Evolutionary conservation across 345 rosid species (phyloP).

Genomic region (Cochlearia excelsa): DNA sequence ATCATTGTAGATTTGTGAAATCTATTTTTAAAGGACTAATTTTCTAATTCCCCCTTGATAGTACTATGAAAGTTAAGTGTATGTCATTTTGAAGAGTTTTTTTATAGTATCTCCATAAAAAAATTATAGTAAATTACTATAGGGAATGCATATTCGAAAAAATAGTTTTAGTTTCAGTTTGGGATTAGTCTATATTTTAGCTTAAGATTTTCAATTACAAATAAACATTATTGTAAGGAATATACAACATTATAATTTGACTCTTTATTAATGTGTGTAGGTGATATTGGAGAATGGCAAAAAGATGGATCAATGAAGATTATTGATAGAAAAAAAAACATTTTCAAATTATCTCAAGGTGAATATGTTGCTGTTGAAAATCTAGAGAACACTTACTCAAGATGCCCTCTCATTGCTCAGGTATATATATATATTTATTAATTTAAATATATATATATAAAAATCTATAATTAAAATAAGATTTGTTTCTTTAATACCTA

Average conservation of each 20-base stretch:
- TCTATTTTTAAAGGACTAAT: too few species aligned
- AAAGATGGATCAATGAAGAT: conserved; percentile 85
- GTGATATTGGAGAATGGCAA: conserved; percentile 94
- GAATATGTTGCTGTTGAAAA: conserved; percentile 94
- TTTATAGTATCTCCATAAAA: too few species aligned
- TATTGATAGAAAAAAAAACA: conserved; percentile 90
- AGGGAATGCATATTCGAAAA: too few species aligned
- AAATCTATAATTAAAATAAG: too few species aligned
- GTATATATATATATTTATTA: conserved; percentile 39
- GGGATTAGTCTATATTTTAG: neutral
- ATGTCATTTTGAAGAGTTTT: too few species aligned
- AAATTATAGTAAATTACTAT: too few species aligned
- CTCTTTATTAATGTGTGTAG: conserved; percentile 30
- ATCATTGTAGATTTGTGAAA: too few species aligned
- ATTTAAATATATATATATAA: too few species aligned
- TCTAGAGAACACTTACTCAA: conserved; percentile 65
- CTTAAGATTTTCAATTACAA: neutral
- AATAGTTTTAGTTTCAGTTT: too few species aligned
- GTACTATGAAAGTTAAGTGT: too few species aligned
- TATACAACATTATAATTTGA: neutral
- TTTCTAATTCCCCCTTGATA: too few species aligned
- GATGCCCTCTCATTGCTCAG: conserved; percentile 70
- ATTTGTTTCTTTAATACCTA: neutral
- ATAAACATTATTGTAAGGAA: neutral
- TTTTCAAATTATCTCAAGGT: conserved; percentile 91